These are phyloP conservation scores for Emericellopsis terricola DNA, from an alignment of 495 filamentous ascomycete species.

Conservation along the genomic window DNA sequence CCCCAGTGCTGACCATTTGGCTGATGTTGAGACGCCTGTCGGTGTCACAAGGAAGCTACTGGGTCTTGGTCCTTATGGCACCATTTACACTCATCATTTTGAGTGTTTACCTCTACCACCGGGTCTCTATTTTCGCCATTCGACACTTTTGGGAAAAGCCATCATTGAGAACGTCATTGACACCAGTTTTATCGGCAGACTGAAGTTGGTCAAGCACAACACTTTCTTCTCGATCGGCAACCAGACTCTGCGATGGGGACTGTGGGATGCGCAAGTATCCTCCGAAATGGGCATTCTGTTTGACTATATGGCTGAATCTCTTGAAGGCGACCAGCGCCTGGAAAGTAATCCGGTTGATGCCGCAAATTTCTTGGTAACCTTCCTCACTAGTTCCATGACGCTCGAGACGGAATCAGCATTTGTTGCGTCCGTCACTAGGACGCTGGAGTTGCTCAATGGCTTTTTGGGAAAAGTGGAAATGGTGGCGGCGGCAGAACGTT, in stretches of 20 bases:
- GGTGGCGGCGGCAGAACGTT: not conserved
- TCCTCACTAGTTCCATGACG: slow-evolving; percentile 18
- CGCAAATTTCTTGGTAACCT: slow-evolving; percentile 21
- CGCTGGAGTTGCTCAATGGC: too few relatives aligned
- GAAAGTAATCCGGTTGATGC: slow-evolving; percentile 8
- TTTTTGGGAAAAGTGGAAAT: too few relatives aligned
- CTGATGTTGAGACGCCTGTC: too few relatives aligned
- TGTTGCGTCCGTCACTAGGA: slow-evolving; percentile 12
- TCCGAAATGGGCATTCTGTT: slow-evolving; percentile 46
- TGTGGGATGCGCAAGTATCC: slow-evolving; percentile 51
- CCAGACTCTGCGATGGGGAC: slow-evolving; percentile 39
- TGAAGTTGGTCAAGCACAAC: slow-evolving; percentile 10
- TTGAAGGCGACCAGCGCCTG: slow-evolving; percentile 5
- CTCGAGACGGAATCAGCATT: slow-evolving; percentile 11
- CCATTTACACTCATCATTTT: slow-evolving; percentile 59
- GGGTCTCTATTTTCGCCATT: slow-evolving; percentile 60
- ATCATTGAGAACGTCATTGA: slow-evolving; percentile 36
- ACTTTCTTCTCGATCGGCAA: slow-evolving; percentile 27
- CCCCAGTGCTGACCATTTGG: too few relatives aligned
- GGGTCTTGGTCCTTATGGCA: slow-evolving; percentile 40
- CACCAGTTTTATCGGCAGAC: slow-evolving; percentile 8
- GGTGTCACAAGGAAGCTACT: too few relatives aligned
- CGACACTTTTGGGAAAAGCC: slow-evolving; percentile 60
- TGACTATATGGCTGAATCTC: slow-evolving; percentile 32
- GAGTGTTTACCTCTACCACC: slow-evolving; percentile 44